Conservation (phyloP, 2,329 filamentous ascomycete species). For the Colletotrichum spaethianum region DNA sequence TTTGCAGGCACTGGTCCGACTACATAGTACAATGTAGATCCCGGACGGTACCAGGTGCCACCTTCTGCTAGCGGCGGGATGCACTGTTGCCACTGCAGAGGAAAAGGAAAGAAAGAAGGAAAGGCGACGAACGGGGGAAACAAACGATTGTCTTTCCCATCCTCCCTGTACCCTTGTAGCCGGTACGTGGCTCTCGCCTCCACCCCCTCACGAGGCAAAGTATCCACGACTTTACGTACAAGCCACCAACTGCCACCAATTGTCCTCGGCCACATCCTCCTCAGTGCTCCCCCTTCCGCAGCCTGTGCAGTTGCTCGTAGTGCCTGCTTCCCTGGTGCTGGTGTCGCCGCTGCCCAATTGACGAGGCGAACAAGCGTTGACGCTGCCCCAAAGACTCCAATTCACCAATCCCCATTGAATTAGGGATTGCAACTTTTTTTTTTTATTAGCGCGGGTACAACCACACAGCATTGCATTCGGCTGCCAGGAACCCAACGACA, state of each 20-base stretch:
- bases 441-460: constrained; percentile 16
- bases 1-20: background rate
- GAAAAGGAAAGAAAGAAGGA: constrained; percentile 3
- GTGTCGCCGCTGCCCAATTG: constrained; percentile 12
- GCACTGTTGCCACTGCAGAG: constrained; percentile 24
- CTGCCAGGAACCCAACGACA: constrained; percentile 11
- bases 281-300: background rate
- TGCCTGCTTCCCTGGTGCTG: constrained; percentile 13
- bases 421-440: background rate
- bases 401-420: background rate
- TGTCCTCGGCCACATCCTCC: constrained; percentile 30
- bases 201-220: background rate
- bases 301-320: background rate
- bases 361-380: constrained; percentile 7
- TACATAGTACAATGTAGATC: too few relatives aligned
- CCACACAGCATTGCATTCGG: constrained; percentile 24
- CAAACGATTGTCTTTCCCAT: background rate
- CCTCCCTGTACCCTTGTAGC: background rate
- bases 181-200: constrained; percentile 2
- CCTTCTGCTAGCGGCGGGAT: constrained; percentile 4
- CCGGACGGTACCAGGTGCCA: constrained; percentile 6
- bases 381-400: background rate
- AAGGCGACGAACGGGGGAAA: background rate
- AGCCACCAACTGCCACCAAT: constrained; percentile 32
- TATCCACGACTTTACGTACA: constrained; percentile 29